phyloP scores from a whole-genome alignment of 2,329 filamentous ascomycete genomes.

The Raffaelea arxii region DNA sequence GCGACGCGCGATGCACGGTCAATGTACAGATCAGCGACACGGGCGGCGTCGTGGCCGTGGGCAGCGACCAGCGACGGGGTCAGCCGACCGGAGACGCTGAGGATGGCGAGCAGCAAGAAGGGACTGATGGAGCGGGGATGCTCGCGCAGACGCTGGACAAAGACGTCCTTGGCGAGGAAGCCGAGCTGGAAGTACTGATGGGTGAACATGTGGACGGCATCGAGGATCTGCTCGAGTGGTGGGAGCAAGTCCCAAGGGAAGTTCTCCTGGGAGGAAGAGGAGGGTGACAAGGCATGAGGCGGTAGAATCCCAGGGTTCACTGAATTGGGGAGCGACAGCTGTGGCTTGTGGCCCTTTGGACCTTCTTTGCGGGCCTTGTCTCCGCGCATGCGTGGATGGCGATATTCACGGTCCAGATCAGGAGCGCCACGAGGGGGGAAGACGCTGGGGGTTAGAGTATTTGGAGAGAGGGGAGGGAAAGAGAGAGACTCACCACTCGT shows the following conservation, averaged over 20 bases:
- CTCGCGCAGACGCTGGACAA: constrained; percentile 34
- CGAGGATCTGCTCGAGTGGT: constrained; percentile 37
- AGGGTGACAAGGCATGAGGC: too few relatives aligned
- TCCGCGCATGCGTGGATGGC: constrained; percentile 41
- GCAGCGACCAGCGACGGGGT: constrained; percentile 36
- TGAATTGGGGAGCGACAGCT: neutral
- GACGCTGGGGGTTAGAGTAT: constrained; percentile 22
- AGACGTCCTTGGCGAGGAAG: constrained; percentile 45
- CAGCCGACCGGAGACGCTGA: constrained; percentile 47
- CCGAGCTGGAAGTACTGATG: constrained; percentile 49
- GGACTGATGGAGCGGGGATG: constrained; percentile 39
- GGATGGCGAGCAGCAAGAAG: constrained; percentile 44
- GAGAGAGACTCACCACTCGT: constrained; percentile 35
- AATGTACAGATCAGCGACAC: constrained; percentile 44
- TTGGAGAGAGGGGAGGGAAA: neutral
- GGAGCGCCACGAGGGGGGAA: constrained; percentile 44
- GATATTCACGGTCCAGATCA: constrained; percentile 45
- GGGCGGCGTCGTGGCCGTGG: constrained; percentile 40
- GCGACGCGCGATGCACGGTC: constrained; percentile 38
- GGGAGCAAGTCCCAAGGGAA: constrained; percentile 43
- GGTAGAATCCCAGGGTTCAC: neutral
- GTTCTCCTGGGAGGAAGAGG: constrained; percentile 8
- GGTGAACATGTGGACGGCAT: constrained; percentile 43
- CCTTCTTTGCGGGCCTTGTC: constrained; percentile 31
- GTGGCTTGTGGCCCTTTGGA: neutral